Conservation (phyloP, 176 grass and related monocot species). For the Oryza meridionalis region DNA sequence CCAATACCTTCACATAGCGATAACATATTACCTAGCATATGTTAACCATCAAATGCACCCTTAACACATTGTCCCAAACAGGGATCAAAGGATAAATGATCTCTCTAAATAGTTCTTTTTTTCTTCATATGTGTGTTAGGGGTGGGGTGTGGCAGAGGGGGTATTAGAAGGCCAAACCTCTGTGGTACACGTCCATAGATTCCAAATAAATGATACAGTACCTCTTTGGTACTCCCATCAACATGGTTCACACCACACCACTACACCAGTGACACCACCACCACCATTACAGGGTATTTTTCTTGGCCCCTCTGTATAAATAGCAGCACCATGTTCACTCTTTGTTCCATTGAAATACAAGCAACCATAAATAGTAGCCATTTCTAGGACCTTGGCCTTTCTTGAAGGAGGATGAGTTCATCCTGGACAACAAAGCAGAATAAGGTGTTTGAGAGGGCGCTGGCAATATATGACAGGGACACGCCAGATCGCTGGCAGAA, state of each 20-base stretch:
- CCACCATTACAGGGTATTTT: slow-evolving; percentile 41
- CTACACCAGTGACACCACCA: neutral
- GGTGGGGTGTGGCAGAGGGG: neutral
- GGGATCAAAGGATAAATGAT: neutral
- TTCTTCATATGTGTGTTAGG: neutral
- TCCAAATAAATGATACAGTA: slow-evolving; percentile 25
- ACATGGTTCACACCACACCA: neutral
- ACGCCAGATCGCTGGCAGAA: slow-evolving; percentile 82
- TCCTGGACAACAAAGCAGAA: slow-evolving; percentile 72
- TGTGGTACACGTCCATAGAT: slow-evolving; percentile 3
- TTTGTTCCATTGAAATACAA: slow-evolving; percentile 51
- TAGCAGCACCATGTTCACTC: slow-evolving; percentile 40
- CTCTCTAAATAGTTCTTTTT: slow-evolving; percentile 12
- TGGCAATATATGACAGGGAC: slow-evolving; percentile 69
- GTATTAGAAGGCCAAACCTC: neutral
- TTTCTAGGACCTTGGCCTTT: slow-evolving; percentile 22
- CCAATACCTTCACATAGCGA: slow-evolving; percentile 7
- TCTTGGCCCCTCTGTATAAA: slow-evolving; percentile 61
- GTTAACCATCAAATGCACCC: slow-evolving; percentile 14
- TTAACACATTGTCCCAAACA: slow-evolving; percentile 8
- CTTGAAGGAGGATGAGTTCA: slow-evolving; percentile 52
- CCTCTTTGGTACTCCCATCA: neutral
- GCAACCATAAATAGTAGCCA: slow-evolving; percentile 25
- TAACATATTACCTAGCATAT: slow-evolving; percentile 6
- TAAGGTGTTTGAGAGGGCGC: slow-evolving; percentile 68